Conservation (phyloP, 305 asterid genomes). For the Fraxinus velutina region DNA sequence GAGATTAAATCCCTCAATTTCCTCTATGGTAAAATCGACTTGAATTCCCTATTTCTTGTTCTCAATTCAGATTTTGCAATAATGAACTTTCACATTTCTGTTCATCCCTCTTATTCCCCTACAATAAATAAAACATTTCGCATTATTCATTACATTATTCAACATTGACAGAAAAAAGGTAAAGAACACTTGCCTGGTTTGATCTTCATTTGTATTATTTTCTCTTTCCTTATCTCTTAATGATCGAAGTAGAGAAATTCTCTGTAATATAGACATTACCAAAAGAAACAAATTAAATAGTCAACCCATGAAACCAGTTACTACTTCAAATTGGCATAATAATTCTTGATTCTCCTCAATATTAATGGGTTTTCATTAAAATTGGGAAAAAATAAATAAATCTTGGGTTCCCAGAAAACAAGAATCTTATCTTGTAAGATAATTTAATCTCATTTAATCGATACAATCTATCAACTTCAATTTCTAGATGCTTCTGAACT, state of each 20-base stretch:
- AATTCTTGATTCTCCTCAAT: background rate
- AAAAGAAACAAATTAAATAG: background rate
- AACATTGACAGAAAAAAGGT: background rate
- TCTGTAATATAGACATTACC: slow-evolving; percentile 28
- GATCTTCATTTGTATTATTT: slow-evolving; percentile 39
- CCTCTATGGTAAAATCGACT: background rate
- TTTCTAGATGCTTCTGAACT: slow-evolving; percentile 68
- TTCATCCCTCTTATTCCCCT: slow-evolving; percentile 15
- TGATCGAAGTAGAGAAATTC: slow-evolving; percentile 50
- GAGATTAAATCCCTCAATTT: background rate
- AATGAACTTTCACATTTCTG: slow-evolving; percentile 11
- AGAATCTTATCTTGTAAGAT: slow-evolving; percentile 49
- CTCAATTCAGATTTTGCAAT: slow-evolving; percentile 9
- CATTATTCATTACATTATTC: background rate
- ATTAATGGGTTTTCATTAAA: background rate
- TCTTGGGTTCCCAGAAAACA: background rate
- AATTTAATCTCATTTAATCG: slow-evolving; percentile 68
- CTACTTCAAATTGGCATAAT: background rate
- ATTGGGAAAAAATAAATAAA: background rate
- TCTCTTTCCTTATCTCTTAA: slow-evolving; percentile 62
- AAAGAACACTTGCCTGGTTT: slow-evolving; percentile 23
- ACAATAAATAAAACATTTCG: background rate
- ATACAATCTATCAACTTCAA: slow-evolving; percentile 78
- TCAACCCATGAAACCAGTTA: background rate
- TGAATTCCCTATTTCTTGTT: background rate